These are phyloP conservation scores for Zizania latifolia DNA, from an alignment of 176 grass and related monocot species.

Conservation along the genomic window DNA sequence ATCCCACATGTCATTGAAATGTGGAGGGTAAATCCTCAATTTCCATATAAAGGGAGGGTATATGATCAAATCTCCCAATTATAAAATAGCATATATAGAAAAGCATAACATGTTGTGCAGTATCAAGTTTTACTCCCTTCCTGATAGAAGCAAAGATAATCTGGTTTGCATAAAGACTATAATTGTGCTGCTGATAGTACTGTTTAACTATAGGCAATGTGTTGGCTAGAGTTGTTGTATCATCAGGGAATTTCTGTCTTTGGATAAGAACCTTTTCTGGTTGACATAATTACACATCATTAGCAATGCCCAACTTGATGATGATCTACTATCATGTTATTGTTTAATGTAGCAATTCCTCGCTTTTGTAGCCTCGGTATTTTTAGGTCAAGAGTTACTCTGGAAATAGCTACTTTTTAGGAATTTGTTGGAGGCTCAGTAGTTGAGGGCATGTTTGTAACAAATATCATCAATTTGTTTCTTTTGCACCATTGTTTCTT, in stretches of 20 bases:
- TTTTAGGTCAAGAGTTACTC: not conserved
- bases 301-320: not conserved
- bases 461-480: constrained; percentile 3
- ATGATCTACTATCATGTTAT: not conserved
- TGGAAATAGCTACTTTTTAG: not conserved
- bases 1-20: no score
- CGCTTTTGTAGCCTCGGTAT: not conserved
- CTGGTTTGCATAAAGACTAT: not conserved
- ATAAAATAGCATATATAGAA: no score
- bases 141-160: not conserved
- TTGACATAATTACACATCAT: constrained; percentile 4
- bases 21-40: no score
- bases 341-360: not conserved
- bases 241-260: not conserved
- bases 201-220: not conserved
- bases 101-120: not conserved
- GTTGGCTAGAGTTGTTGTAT: not conserved
- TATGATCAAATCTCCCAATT: no score
- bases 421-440: not conserved
- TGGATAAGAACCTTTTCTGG: not conserved
- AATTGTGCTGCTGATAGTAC: not conserved
- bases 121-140: not conserved
- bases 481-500: not conserved
- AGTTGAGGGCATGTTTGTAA: not conserved
- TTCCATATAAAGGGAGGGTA: no score